Evolutionary conservation across 2,329 filamentous ascomycete genomes (phyloP).

Genomic region (Apiospora aurea): DNA sequence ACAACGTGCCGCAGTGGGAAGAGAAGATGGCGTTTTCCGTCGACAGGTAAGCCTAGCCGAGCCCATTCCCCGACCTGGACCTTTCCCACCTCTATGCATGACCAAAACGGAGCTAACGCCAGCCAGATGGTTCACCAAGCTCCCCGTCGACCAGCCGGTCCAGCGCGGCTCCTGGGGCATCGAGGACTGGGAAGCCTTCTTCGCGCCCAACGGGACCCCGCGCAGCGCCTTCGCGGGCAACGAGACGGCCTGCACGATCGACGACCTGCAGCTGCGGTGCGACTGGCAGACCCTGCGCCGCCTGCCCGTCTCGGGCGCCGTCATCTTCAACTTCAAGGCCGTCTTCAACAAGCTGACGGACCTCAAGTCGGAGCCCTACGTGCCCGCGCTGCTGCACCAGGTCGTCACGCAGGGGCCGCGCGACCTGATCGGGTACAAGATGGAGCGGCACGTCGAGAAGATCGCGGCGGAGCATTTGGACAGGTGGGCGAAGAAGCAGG

Average conservation of each 20-base stretch:
- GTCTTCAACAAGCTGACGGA: constrained; percentile 78
- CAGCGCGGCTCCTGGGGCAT: constrained; percentile 87
- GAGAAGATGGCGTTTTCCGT: constrained; percentile 89
- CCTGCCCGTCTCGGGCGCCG: constrained; percentile 74
- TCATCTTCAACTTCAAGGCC: constrained; percentile 90
- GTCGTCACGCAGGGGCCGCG: constrained; percentile 20
- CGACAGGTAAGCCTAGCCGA: constrained; percentile 66
- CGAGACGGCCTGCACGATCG: constrained; percentile 54
- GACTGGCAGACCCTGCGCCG: constrained; percentile 90
- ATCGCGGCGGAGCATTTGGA: constrained; percentile 21
- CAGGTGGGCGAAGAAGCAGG: constrained; percentile 26
- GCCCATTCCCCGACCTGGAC: no score
- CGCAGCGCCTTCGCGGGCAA: constrained; percentile 27
- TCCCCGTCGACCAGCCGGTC: constrained; percentile 76
- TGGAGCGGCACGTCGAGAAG: constrained; percentile 28
- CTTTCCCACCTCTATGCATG: not conserved
- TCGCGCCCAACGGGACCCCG: constrained; percentile 61
- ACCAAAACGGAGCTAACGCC: not conserved
- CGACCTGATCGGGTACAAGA: constrained; percentile 28
- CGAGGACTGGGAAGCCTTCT: constrained; percentile 69
- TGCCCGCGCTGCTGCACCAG: constrained; percentile 55
- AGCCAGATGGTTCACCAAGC: constrained; percentile 78
- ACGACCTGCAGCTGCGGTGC: constrained; percentile 74
- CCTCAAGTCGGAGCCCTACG: constrained; percentile 74
- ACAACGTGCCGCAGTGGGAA: constrained; percentile 80